Evolutionary conservation across 192 early-diverging fungal species (phyloP), one percentile per base, ranked within the genome.

Genomic region (Backusella mclennaniae): DNA sequence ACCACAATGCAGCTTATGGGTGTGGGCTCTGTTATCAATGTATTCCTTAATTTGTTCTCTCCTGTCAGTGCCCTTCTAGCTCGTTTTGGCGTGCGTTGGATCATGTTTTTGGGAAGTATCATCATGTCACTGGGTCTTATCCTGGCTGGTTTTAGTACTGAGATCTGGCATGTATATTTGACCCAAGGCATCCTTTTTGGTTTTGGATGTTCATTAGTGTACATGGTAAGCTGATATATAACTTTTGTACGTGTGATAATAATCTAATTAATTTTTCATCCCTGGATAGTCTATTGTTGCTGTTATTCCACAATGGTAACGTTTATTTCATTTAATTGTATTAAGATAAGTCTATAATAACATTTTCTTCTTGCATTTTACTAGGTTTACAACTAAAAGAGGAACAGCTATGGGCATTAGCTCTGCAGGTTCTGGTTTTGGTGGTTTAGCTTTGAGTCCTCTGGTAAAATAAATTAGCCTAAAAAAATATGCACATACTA

Each of bases 401-500:
- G 90, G 89, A 1, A 63, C 93, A 31, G 90, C 90, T 0, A 81
- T 87, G 15, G 90, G 90, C 3, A 84, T 87, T 63, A 80, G 84
- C 29, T 84, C 83, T 33, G 71, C 91, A 56, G 94, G 94, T 7
- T 82, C 87, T 12, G 94, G 94, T 11, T 76, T 93, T 72, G 94
- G 94, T 52, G 93, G 93, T 7, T 79, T 78, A 29, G 71, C 72
- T 17, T 36, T 78, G 9, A 73, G 71, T 52, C 77, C 77, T 9
- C 31, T 78, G 77, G 77, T 70, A 53, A 75, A 77, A 49, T 41
- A 44, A 17, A 71, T 7, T 83, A 69, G 74, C 42, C 12, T 26
- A 67, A 9, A 39, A 39, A 23, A 9, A 39, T 14, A 31, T 33
- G 11, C 53, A 14, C 11, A 39, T 6, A 21, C 15, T 19, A 14